A percentile compares a stretch with the other conserved stretches of the same genome.
Conservation (phyloP, 2,329 filamentous ascomycete genomes). For the Cercospora nicotianae region DNA sequence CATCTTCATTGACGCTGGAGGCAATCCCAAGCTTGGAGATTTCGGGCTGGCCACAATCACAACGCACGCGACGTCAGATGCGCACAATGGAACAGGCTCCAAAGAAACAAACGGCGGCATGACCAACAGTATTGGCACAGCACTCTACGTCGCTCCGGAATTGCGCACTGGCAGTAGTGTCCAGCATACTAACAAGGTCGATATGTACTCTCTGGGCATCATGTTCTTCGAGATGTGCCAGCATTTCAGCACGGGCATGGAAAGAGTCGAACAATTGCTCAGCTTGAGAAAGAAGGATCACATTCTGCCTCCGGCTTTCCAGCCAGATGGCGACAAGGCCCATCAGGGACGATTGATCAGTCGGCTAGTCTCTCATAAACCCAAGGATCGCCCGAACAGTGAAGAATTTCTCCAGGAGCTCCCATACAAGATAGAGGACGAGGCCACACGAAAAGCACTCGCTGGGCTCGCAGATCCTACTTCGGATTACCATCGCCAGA, state of each 20-base stretch:
- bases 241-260: slow-evolving; percentile 61
- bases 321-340: slow-evolving; percentile 62
- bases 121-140: slow-evolving; percentile 71
- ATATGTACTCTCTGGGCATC: slow-evolving; percentile 97
- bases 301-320: slow-evolving; percentile 70
- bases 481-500: slow-evolving; percentile 86
- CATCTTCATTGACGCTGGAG: slow-evolving; percentile 87
- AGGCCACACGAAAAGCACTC: slow-evolving; percentile 80
- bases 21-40: slow-evolving; percentile 93
- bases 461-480: slow-evolving; percentile 76
- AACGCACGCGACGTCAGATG: slow-evolving; percentile 65
- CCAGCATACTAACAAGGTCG: slow-evolving; percentile 88
- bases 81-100: slow-evolving; percentile 31
- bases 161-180: slow-evolving; percentile 72
- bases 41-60: slow-evolving; percentile 92
- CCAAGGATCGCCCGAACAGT: slow-evolving; percentile 78
- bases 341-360: slow-evolving; percentile 75
- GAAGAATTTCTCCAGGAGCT: slow-evolving; percentile 80
- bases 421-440: slow-evolving; percentile 88
- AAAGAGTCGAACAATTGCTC: slow-evolving; percentile 65
- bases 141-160: slow-evolving; percentile 91
- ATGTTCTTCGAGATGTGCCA: slow-evolving; percentile 98
- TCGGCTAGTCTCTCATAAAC: slow-evolving; percentile 77
- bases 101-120: slow-evolving; percentile 54
- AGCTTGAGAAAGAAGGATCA: slow-evolving; percentile 68